A percentile compares a stretch with the other conserved stretches of the same genome.
Conservation (phyloP, 306 rosid genomes). For the Ochetophila trinervis region DNA sequence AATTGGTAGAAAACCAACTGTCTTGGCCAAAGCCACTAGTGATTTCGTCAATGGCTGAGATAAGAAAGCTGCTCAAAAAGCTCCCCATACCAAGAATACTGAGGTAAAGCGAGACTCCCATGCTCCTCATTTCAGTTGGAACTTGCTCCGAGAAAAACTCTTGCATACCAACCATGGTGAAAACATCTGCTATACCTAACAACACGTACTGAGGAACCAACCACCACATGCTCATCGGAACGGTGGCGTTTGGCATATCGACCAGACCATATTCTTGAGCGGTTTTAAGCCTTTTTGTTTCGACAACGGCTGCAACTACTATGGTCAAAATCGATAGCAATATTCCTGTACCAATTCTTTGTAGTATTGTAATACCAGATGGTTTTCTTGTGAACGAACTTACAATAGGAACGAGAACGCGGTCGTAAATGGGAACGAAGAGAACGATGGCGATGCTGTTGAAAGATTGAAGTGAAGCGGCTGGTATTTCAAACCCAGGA, state of each 20-base stretch:
- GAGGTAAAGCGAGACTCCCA: slow-evolving; percentile 61
- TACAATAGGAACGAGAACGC: slow-evolving; percentile 49
- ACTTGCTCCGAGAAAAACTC: slow-evolving; percentile 77
- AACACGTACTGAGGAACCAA: slow-evolving; percentile 60
- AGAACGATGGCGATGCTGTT: slow-evolving; percentile 27
- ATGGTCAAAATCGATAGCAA: slow-evolving; percentile 34
- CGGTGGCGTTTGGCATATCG: slow-evolving; percentile 42
- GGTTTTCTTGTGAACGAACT: slow-evolving; percentile 51
- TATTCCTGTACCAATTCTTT: slow-evolving; percentile 68
- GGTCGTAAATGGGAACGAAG: slow-evolving; percentile 51
- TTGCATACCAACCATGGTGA: slow-evolving; percentile 67
- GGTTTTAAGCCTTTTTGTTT: slow-evolving; percentile 47
- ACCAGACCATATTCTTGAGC: slow-evolving; percentile 48
- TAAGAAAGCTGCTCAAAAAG: slow-evolving; percentile 59
- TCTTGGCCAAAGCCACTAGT: slow-evolving; percentile 31
- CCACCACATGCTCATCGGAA: slow-evolving; percentile 81
- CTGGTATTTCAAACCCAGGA: slow-evolving; percentile 42
- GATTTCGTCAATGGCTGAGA: slow-evolving; percentile 34
- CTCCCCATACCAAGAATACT: slow-evolving; percentile 61
- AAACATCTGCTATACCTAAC: slow-evolving; percentile 48
- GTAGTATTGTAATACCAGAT: slow-evolving; percentile 67
- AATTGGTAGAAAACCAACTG: slow-evolving; percentile 61
- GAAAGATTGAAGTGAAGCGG: slow-evolving; percentile 61
- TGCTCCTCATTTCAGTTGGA: slow-evolving; percentile 55
- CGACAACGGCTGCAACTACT: slow-evolving; percentile 52